Evolutionary conservation across 306 rosid species (phyloP), one percentile per base, ranked within the genome.

Genomic region (Begonia masoniana): DNA sequence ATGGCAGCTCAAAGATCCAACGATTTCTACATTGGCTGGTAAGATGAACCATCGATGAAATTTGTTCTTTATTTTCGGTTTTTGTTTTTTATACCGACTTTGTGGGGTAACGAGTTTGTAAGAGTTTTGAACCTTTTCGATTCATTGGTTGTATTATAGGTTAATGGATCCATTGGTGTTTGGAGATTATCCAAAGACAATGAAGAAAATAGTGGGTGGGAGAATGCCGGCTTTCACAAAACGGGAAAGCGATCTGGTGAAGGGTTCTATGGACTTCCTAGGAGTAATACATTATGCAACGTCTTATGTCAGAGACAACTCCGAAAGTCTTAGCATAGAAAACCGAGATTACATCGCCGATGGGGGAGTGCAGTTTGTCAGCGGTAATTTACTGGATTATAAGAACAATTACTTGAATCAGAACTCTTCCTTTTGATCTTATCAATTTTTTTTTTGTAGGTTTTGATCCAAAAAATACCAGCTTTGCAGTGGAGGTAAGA

Each of bases 171-270:
- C 96, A 13, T 66, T 83, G 61, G 36, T 70, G 56, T 61, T 63
- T 51, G 89, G 94, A 62, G 89, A 83, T 67, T 83, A 83, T 67
- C 94, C 89, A 15, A 62, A 45, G 51, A 45, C 46, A 13, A 74
- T 87, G 89, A 87, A 72, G 71, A 47, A 36, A 71, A 74, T 23
- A 62, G 82, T 50, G 31, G 81, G 86, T 13, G 63, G 57, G 43
- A 82, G 78, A 80, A 15, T 82, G 56, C 94, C 88, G 2, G 2
- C 51, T 17, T 74, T 87, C 78, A 71, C 86, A 15, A 57, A 23
- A 3, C 21, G 1, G 13, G 86, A 78, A 56, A 76, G 86, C 6
- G 12, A 51, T 62, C 72, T 49, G 13, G 82, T 80, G 6, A 78
- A 72, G 63, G 86, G 81, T 31, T 74, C 88, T 19, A 64, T 17